Conservation (phyloP, 2,329 filamentous ascomycete species). For the Trichoderma brevicompactum region DNA sequence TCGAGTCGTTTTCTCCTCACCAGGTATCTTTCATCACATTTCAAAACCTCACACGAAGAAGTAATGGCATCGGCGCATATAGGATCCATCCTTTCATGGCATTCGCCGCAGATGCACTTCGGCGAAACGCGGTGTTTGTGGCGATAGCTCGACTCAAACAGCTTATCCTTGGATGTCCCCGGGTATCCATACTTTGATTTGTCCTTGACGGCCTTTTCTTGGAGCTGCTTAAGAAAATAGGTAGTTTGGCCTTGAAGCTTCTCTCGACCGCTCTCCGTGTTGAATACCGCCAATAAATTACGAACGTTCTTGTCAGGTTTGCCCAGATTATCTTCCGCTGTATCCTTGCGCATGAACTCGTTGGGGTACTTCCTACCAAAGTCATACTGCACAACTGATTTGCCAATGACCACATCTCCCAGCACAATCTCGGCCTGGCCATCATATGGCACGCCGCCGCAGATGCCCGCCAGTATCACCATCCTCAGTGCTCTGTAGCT, state of each 20-base stretch:
- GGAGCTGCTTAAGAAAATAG: slow-evolving; percentile 26
- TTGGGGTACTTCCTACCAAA: slow-evolving; percentile 35
- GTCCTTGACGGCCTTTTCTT: slow-evolving; percentile 18
- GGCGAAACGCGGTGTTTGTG: slow-evolving; percentile 39
- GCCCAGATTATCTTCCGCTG: slow-evolving; percentile 35
- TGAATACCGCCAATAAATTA: slow-evolving; percentile 34
- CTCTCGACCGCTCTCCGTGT: slow-evolving; percentile 28
- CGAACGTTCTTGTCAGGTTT: slow-evolving; percentile 37
- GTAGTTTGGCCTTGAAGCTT: slow-evolving; percentile 19
- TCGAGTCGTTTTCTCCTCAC: slow-evolving; percentile 39
- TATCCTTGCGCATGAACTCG: slow-evolving; percentile 36
- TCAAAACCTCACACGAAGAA: slow-evolving; percentile 27
- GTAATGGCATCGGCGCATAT: slow-evolving; percentile 27
- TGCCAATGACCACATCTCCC: slow-evolving; percentile 42
- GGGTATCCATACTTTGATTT: slow-evolving; percentile 36
- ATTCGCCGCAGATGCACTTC: slow-evolving; percentile 24
- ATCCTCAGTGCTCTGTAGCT: slow-evolving; percentile 40
- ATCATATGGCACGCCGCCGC: slow-evolving; percentile 41
- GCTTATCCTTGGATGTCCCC: slow-evolving; percentile 35
- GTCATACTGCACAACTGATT: slow-evolving; percentile 39
- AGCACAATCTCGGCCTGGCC: slow-evolving; percentile 34
- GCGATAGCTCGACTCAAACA: slow-evolving; percentile 39
- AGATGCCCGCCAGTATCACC: slow-evolving; percentile 43
- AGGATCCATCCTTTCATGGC: neutral
- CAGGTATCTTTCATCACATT: slow-evolving; percentile 33